phyloP scores from a whole-genome alignment of 495 filamentous ascomycete genomes.

The Aspergillus wentii region DNA sequence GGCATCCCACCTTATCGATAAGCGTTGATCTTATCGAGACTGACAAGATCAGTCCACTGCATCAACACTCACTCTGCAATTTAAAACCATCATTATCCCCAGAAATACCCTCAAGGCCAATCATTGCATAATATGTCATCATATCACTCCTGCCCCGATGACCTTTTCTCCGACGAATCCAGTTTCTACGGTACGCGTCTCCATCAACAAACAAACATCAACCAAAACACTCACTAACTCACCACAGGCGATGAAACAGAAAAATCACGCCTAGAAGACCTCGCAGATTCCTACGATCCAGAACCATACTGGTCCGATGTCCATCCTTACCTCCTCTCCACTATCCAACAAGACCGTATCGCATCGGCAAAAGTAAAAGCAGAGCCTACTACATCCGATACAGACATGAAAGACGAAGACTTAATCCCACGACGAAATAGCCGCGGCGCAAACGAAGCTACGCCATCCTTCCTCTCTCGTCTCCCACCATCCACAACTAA shows the following conservation, averaged over 20 bases:
- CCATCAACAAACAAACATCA: not conserved
- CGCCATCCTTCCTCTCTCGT: constrained; percentile 58
- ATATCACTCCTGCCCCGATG: constrained; percentile 1
- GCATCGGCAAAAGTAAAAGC: constrained; percentile 5
- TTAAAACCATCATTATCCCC: no score
- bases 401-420: constrained; percentile 1
- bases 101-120: not conserved
- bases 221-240: constrained; percentile 1
- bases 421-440: constrained; percentile 1
- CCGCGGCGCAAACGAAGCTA: constrained; percentile 49
- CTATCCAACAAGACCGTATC: constrained; percentile 16
- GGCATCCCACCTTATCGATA: no score
- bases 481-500: constrained; percentile 59
- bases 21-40: no score
- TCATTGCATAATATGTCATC: constrained; percentile 3
- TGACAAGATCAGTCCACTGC: no score
- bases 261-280: constrained; percentile 29
- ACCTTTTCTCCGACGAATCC: constrained; percentile 58
- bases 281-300: constrained; percentile 37
- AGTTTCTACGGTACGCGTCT: constrained; percentile 60
- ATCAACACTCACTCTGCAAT: no score
- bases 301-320: constrained; percentile 39
- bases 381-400: not conserved
- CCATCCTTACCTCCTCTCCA: constrained; percentile 29
- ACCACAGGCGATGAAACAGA: constrained; percentile 49